A percentile compares a stretch with the other conserved stretches of the same genome.
Evolutionary conservation across 108 stramenopile genomes (phyloP).

Genomic region (Aurantiochytrium sp.): DNA sequence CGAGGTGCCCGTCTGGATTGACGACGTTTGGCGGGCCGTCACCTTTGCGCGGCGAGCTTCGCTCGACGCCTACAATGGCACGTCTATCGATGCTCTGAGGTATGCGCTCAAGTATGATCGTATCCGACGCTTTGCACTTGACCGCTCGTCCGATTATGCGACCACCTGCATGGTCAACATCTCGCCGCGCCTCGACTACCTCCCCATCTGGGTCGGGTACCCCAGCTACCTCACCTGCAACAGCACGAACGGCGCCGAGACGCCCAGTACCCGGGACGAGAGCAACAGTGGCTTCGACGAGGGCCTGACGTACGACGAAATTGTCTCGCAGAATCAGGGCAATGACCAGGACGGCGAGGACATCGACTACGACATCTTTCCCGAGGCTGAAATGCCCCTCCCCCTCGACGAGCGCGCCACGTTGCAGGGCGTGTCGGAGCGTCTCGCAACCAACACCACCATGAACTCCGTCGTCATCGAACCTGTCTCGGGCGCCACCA

Average conservation of each 20-base stretch:
- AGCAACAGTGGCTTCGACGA: neutral
- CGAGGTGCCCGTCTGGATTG: neutral
- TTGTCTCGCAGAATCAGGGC: neutral
- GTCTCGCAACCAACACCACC: neutral
- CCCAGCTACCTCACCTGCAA: constrained; percentile 1
- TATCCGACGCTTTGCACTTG: neutral
- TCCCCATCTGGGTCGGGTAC: neutral
- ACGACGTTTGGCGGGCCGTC: neutral
- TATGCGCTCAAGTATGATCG: neutral
- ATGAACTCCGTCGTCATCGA: neutral
- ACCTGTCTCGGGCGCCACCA: neutral
- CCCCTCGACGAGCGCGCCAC: constrained; percentile 2
- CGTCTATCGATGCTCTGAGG: neutral
- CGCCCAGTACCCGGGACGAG: neutral
- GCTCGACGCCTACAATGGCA: neutral
- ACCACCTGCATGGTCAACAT: constrained; percentile 18
- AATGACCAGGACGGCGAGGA: too few species aligned
- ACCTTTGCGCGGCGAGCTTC: neutral
- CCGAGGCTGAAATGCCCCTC: neutral
- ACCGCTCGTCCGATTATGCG: neutral
- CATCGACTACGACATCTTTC: neutral
- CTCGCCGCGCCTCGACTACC: neutral
- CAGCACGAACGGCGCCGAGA: neutral
- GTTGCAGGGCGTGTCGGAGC: neutral
- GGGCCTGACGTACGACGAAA: neutral